Evolutionary conservation across 202 grass and related monocot species (phyloP), one percentile per base, ranked within the genome.

Genomic region (Eragrostis tef): DNA sequence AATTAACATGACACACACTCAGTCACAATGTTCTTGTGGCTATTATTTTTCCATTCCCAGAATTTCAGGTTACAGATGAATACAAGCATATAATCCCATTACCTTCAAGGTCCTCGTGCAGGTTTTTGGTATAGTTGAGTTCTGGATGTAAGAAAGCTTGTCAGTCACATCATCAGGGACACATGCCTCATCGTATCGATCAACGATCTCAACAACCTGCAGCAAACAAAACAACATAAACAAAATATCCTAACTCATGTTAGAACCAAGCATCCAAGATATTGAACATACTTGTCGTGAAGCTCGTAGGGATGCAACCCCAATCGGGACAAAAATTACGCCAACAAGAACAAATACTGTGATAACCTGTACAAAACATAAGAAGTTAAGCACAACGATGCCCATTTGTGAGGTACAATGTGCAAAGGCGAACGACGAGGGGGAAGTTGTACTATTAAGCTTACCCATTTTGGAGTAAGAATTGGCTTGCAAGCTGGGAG

Each of bases 191-290:
- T 99, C 96, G 53, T 99, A 96, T n/a, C 89, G 83, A 46, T 99
- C 85, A 53, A 99, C 74, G 19, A 96, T 89, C 92, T 99, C 96
- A 7, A 99, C 93, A 86, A 99, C 93, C 96, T 99, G 80, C 60
- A 7, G 22, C 60, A 89, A 85, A 83, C 53, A 13, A 92, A 71
- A 89, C 22, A 52, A 15, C 13, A 73, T 86, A 7, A 89, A 52
- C 29, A 58, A 70, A 81, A 58, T 39, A 51, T 12, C 43, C 2
- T 1, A 73, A 67, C 59, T 51, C 50, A 74, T 64, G 16, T 36
- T 74, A 1, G 6, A 67, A 83, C 45, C 25, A 83, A 78, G 39
- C 57, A 64, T 16, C 53, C 0, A 68, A 3, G 16, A 56, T 64
- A 77, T 25, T 56, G 19, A 51, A 42, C 83, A 81, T 90, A 99